Base-by-base conservation (phyloP, 805 yeast genomes). In the Lipomyces orientalis region DNA sequence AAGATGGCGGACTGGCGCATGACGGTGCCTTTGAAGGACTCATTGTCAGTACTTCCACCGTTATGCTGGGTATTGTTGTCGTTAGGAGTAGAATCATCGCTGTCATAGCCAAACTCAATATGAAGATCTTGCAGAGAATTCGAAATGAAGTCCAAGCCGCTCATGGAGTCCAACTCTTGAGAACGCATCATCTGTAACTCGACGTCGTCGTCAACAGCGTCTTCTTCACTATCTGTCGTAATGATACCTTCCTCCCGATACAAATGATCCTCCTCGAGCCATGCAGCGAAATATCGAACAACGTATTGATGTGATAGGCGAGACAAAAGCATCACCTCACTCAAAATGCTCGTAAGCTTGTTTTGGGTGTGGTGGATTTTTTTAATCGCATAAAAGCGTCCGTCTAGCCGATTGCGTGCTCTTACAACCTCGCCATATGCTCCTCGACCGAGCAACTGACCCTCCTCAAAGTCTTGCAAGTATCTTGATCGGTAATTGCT, bases 361-460 rank as follows among this genome's bases (percentile, higher is more conserved):
- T 90, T 88, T 60, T 90, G 90, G 1, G 89, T 85, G 73, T 95
- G 97, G 66, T 89, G 87, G 60, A 95, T 90, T 73, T 93, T 94
- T 77, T 95, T 95, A 67, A 95, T 87, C 0, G 99, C 99, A 77
- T 95, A 95, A 73, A 90, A 91, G 16, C 97, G 84, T 25, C 99
- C 98, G 76, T 95, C 99, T 71, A 95, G 84, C 66, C 93, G 86
- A 76, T 93, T 94, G 68, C 99, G 83, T 0, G 95, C 98, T 75
- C 94, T 93, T n/a, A 95, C 97, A 8, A 95, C 99, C 77, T 95
- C 98, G 5, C 99, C 99, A 79, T 90, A 95, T 0, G 97, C 99
- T 52, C 99, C 99, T 73, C 88, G 87, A 1, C 99, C 99, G 8
- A 95, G 79, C 25, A 89, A 86, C 0, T 94, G 95, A 56, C 92